Evolutionary conservation across 768 basidiomycete species (phyloP).

Genomic region (Harrya chromipes): DNA sequence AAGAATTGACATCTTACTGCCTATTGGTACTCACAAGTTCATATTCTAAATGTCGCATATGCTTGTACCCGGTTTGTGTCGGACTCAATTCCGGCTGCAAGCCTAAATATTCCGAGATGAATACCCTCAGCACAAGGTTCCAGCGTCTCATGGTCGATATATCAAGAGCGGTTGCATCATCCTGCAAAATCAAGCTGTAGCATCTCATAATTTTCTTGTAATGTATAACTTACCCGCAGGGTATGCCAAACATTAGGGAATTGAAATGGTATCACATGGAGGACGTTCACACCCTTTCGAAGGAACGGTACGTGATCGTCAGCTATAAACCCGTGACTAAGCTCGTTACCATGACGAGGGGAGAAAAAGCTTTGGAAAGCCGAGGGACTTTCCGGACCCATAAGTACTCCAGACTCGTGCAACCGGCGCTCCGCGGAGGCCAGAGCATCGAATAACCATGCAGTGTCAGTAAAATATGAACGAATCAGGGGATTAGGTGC

Average conservation of each 20-base stretch:
- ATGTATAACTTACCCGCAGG: conserved; percentile 48
- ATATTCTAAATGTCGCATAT: conserved; percentile 36
- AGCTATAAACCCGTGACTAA: conserved; percentile 60
- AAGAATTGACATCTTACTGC: not conserved
- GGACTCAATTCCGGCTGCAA: conserved; percentile 49
- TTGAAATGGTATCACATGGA: conserved; percentile 87
- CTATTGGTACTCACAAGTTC: conserved; percentile 45
- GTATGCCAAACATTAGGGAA: conserved; percentile 94
- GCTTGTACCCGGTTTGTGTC: conserved; percentile 19
- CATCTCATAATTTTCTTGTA: not conserved
- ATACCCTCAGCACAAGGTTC: conserved; percentile 85
- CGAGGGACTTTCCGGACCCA: conserved; percentile 39
- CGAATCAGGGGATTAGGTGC: conserved; percentile 68
- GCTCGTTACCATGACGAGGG: conserved; percentile 38
- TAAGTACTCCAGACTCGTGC: conserved; percentile 60
- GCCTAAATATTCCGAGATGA: conserved; percentile 87
- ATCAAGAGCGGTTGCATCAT: conserved; percentile 85
- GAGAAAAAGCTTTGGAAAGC: conserved; percentile 67
- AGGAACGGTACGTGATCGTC: conserved; percentile 97
- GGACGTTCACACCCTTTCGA: conserved; percentile 72
- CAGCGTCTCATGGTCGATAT: conserved; percentile 83
- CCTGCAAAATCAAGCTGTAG: conserved; percentile 44
- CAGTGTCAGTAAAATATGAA: conserved; percentile 84
- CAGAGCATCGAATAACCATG: conserved; percentile 88
- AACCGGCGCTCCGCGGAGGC: conserved; percentile 69